Conservation (phyloP, 352 stramenopile species). For the Globisporangium splendens region DNA sequence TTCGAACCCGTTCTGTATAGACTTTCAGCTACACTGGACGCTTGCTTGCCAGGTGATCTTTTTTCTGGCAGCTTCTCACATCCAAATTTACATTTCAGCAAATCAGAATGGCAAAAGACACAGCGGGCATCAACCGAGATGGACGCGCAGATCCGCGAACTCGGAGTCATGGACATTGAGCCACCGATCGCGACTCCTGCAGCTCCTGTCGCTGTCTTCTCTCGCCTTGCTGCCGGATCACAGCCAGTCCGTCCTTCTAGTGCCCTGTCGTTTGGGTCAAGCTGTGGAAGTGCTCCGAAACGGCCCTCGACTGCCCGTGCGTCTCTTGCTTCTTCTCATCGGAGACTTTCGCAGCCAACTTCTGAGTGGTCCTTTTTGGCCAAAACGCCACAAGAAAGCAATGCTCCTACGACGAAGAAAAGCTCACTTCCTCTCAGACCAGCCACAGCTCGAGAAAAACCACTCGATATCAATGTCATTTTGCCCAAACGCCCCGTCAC, state of each 20-base stretch:
- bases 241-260: background rate
- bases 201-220: background rate
- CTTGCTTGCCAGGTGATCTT: too few species aligned
- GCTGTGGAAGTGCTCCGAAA: background rate
- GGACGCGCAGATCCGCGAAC: too few species aligned
- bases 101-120: too few species aligned
- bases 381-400: background rate
- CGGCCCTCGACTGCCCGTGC: slow-evolving; percentile 1
- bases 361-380: slow-evolving; percentile 8
- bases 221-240: slow-evolving; percentile 1
- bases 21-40: too few species aligned
- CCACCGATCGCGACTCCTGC: slow-evolving; percentile 6
- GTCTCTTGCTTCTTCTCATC: background rate
- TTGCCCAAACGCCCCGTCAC: slow-evolving; percentile 8
- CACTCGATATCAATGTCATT: background rate
- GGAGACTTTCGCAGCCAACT: slow-evolving; percentile 1
- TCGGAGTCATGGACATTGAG: slow-evolving; percentile 5
- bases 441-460: slow-evolving; percentile 6
- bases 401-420: background rate
- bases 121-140: too few species aligned
- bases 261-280: background rate
- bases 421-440: background rate
- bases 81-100: too few species aligned
- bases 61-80: too few species aligned
- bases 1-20: too few species aligned